These are phyloP conservation scores for Coleophoma eucalyptorum DNA, from an alignment of 2,329 filamentous ascomycete genomes.

Conservation along the genomic window DNA sequence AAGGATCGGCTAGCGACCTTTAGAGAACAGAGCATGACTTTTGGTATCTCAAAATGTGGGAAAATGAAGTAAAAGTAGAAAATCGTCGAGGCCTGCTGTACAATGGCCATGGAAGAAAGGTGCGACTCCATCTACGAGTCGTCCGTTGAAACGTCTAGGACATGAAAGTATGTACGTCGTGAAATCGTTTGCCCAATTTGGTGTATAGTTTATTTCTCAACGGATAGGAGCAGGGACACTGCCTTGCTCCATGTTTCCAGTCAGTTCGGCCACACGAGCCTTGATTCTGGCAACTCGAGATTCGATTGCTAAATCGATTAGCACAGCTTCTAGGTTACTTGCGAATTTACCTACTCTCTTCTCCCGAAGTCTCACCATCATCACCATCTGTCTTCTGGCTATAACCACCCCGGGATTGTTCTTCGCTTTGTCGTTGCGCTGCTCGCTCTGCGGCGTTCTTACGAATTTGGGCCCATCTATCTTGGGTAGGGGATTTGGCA, in stretches of 20 bases:
- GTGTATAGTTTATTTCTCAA: slow-evolving; percentile 2
- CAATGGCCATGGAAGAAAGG: neutral
- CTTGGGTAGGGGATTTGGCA: slow-evolving; percentile 46
- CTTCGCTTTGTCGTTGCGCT: slow-evolving; percentile 60
- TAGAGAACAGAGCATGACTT: neutral
- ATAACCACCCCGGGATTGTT: slow-evolving; percentile 51
- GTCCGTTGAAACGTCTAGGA: neutral
- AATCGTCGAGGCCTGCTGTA: neutral
- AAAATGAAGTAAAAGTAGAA: neutral
- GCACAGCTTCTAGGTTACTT: slow-evolving; percentile 2
- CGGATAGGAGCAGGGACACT: slow-evolving; percentile 8
- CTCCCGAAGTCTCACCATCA: slow-evolving; percentile 87
- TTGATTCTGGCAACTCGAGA: slow-evolving; percentile 96
- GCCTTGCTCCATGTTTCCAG: slow-evolving; percentile 67
- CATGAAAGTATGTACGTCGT: neutral
- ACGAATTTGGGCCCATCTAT: slow-evolving; percentile 94
- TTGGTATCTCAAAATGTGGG: neutral
- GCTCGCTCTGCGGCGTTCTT: slow-evolving; percentile 89
- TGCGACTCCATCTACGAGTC: neutral
- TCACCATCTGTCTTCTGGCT: slow-evolving; percentile 61
- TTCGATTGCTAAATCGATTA: slow-evolving; percentile 72
- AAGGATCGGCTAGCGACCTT: neutral
- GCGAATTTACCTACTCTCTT: slow-evolving; percentile 71
- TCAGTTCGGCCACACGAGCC: slow-evolving; percentile 91
- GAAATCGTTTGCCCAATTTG: too few relatives aligned